Evolutionary conservation across 2,329 filamentous ascomycete species (phyloP).

Genomic region (Massarina eburnea): DNA sequence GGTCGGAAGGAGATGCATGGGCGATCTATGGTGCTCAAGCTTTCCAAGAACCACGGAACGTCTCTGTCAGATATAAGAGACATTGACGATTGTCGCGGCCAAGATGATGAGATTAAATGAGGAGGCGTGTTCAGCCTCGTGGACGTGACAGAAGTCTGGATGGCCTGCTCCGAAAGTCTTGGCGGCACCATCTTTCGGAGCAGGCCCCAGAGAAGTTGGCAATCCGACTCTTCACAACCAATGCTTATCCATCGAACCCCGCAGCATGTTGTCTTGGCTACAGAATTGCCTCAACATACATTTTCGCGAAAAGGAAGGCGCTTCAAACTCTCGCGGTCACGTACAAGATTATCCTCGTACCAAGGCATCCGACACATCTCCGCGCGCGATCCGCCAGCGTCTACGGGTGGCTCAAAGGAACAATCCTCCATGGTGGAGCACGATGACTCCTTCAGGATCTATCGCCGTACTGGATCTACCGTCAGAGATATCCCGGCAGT

Average conservation of each 20-base stretch:
- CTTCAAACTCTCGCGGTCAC: constrained; percentile 11
- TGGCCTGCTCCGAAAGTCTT: constrained; percentile 1
- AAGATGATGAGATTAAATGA: neutral
- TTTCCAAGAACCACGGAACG: neutral
- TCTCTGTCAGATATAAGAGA: neutral
- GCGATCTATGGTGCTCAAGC: neutral
- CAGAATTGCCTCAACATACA: neutral
- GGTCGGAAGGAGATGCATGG: neutral
- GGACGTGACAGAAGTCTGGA: neutral
- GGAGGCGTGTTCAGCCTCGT: neutral
- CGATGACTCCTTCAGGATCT: neutral
- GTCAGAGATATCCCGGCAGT: too few species aligned
- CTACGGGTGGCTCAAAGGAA: constrained; percentile 10
- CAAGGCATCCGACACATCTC: constrained; percentile 2
- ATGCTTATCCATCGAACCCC: neutral
- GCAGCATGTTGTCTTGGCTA: neutral
- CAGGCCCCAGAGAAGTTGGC: too few species aligned
- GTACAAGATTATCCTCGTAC: neutral
- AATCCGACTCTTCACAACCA: too few species aligned
- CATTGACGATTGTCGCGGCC: neutral
- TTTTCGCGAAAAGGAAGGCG: neutral
- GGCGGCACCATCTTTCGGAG: constrained; percentile 1
- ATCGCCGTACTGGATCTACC: neutral
- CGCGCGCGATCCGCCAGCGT: constrained; percentile 8
- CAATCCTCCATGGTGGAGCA: neutral